Base-by-base conservation (phyloP, 768 basidiomycete species). In the Leccinum boreale region DNA sequence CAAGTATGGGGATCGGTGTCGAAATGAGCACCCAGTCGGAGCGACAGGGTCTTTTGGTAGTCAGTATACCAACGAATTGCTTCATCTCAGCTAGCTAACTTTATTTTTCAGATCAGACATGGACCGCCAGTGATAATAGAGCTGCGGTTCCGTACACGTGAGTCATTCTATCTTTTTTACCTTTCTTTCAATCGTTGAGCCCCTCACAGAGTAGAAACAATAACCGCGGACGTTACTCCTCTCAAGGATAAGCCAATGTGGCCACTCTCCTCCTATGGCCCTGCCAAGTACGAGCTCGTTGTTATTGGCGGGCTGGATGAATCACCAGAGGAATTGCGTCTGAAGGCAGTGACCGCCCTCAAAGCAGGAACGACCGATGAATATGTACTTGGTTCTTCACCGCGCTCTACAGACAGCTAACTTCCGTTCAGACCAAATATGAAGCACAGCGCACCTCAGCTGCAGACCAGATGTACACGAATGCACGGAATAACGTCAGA, bases 221-320 rank as follows among this genome's bases (percentile, higher is more conserved):
- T 96, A 46, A 68, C 67, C n/a, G 73, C 74, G 31, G 94, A 95
- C 62, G 69, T 95, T 8, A 82, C 80, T 1, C 74, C 73, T 3
- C 66, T 69, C 21, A 76, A 73, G 21, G 92, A 94, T 15, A 87
- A 84, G 65, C 94, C 93, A 0, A 46, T 79, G 12, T 97, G 90
- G 87, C 87, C 88, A 14, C 74, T 95, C 0, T 86, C 90, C 0
- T 87, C 84, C 0, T 95, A 90, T 68, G 92, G 80, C 0, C 84
- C 90, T 21, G 82, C 84, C 4, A 96, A 94, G 67, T 66, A 80
- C 58, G 91, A 93, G 61, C 85, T 85, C 0, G 82, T 76, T 21
- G 62, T 95, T 5, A 70, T 97, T 17, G 55, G 73, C 9, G 85
- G 83, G 3, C 71, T 88, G 31, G 93, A 97, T 61, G 78, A 87